phyloP scores from a whole-genome alignment of 2,329 filamentous ascomycete species.

The Fusarium succisae region DNA sequence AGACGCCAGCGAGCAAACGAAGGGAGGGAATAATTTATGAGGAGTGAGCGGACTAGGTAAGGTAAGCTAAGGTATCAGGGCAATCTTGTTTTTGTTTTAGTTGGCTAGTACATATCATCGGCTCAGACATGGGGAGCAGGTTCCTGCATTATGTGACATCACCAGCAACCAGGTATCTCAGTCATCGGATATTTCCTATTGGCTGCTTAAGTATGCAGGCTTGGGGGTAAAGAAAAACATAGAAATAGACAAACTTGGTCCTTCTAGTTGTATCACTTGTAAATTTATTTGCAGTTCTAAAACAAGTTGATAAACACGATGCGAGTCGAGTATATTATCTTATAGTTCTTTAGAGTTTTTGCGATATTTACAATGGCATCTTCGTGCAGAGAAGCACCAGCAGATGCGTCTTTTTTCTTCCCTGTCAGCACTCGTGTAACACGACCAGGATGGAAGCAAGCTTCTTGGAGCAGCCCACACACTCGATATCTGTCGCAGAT shows the following conservation, averaged over 20 bases:
- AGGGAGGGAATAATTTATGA: background rate
- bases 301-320: background rate
- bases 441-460: slow-evolving; percentile 17
- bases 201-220: background rate
- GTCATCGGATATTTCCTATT: slow-evolving; percentile 22
- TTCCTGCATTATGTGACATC: slow-evolving; percentile 37
- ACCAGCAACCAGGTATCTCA: slow-evolving; percentile 4
- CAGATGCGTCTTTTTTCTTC: background rate
- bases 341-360: background rate
- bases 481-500: background rate
- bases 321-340: background rate
- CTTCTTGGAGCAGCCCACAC: slow-evolving; percentile 19
- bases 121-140: slow-evolving; percentile 13
- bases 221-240: background rate
- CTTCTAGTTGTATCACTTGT: background rate
- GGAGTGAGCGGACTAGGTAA: background rate
- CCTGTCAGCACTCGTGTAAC: background rate
- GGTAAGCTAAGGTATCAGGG: background rate
- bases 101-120: background rate
- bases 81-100: slow-evolving; percentile 23
- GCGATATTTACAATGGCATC: background rate
- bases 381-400: background rate
- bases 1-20: background rate
- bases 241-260: background rate
- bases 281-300: background rate